Conservation (phyloP, 2,329 filamentous ascomycete species). For the Grosmannia clavigera region DNA sequence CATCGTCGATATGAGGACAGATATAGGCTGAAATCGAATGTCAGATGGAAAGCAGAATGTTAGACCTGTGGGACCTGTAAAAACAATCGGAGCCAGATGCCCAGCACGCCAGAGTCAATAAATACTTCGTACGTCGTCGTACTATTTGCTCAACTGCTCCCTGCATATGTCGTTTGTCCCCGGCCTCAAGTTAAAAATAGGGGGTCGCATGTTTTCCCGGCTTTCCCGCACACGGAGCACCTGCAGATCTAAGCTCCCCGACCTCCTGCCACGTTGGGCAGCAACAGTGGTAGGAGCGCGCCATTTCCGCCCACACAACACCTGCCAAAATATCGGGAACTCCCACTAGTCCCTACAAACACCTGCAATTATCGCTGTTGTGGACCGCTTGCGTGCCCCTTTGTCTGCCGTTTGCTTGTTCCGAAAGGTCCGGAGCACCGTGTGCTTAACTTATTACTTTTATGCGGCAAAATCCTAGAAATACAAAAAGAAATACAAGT, state of each 20-base stretch:
- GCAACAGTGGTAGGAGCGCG: neutral
- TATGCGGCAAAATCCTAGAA: neutral
- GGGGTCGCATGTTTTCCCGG: neutral
- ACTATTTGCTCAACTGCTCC: neutral
- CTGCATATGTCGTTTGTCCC: neutral
- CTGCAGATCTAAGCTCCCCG: neutral
- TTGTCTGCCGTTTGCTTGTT: neutral
- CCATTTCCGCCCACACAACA: neutral
- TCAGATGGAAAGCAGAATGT: too few species aligned
- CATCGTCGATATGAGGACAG: neutral
- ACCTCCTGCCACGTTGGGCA: neutral
- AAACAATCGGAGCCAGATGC: neutral
- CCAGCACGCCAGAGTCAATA: too few species aligned
- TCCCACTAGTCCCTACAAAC: neutral
- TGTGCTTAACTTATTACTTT: neutral
- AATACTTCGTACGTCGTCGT: too few species aligned
- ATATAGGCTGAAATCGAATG: neutral
- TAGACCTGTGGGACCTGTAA: too few species aligned
- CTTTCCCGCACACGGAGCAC: neutral
- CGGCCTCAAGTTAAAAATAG: neutral
- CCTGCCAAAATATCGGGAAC: neutral
- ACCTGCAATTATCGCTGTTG: neutral
- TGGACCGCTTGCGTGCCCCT: neutral
- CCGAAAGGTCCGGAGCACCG: neutral
- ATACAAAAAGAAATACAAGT: conserved; percentile 1